Evolutionary conservation across 1,139 yeast genomes (phyloP).

Genomic region (Taiozyma sp.): DNA sequence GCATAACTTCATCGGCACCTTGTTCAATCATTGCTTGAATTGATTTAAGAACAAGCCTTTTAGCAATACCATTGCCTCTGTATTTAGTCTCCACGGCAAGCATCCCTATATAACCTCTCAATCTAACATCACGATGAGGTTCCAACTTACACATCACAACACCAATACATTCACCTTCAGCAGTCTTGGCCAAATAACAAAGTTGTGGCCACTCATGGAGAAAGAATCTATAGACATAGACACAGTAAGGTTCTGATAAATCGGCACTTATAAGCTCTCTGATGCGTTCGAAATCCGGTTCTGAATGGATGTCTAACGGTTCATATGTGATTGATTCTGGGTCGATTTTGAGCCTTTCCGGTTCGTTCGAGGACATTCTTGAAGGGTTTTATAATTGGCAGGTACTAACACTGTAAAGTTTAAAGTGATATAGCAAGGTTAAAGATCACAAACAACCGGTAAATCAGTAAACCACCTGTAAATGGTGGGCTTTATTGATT

Average conservation of each 20-base stretch:
- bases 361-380: not conserved
- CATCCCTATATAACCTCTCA: constrained; percentile 95
- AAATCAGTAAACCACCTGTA: too few relatives aligned
- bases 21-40: constrained; percentile 60
- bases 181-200: constrained; percentile 44
- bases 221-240: constrained; percentile 67
- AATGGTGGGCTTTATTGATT: too few relatives aligned
- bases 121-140: constrained; percentile 63
- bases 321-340: not conserved
- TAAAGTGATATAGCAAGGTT: too few relatives aligned
- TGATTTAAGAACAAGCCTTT: constrained; percentile 56
- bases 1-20: constrained; percentile 79
- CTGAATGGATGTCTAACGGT: constrained; percentile 14
- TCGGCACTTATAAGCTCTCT: constrained; percentile 51
- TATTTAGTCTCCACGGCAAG: constrained; percentile 70
- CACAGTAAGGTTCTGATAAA: constrained; percentile 69
- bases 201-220: constrained; percentile 67
- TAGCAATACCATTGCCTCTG: constrained; percentile 82
- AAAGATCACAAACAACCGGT: too few relatives aligned
- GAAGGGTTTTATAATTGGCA: not conserved
- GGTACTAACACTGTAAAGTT: too few relatives aligned
- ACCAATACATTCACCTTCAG: constrained; percentile 52
- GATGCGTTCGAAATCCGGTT: constrained; percentile 29
- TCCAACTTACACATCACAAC: constrained; percentile 85
- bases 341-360: not conserved